Conservation (phyloP, 257 asterid species). For the Primulina tabacum region DNA sequence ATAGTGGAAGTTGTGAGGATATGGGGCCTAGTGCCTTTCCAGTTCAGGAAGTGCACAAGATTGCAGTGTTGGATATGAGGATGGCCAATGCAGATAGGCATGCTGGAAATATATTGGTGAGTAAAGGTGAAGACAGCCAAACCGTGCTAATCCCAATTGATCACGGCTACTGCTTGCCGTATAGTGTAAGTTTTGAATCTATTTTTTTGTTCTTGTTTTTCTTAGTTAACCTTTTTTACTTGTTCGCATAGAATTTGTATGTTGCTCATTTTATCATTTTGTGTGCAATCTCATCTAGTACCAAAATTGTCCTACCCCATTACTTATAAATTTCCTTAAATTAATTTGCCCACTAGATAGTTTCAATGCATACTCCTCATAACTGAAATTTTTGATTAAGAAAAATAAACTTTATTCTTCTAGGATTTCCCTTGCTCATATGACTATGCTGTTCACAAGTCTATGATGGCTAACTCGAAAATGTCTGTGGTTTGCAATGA, state of each 20-base stretch:
- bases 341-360: neutral
- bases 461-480: too few species aligned
- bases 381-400: neutral
- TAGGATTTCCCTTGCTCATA: too few species aligned
- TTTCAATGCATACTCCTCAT: neutral
- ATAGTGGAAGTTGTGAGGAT: constrained; percentile 86
- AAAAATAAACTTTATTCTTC: neutral
- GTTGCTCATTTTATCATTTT: neutral
- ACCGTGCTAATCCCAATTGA: constrained; percentile 77
- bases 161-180: constrained; percentile 97
- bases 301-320: neutral
- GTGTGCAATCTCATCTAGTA: neutral
- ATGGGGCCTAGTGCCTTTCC: constrained; percentile 84
- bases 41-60: constrained; percentile 78
- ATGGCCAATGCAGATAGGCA: constrained; percentile 93
- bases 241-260: neutral
- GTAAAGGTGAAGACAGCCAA: constrained; percentile 63
- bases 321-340: neutral
- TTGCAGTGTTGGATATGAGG: constrained; percentile 81
- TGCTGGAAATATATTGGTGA: constrained; percentile 76
- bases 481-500: neutral
- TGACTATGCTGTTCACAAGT: neutral
- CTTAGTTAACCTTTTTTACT: neutral
- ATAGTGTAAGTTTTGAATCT: constrained; percentile 54
- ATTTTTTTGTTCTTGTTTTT: neutral